Evolutionary conservation across 2,329 filamentous ascomycete genomes (phyloP).

Genomic region (Penicillium sclerotigenum): DNA sequence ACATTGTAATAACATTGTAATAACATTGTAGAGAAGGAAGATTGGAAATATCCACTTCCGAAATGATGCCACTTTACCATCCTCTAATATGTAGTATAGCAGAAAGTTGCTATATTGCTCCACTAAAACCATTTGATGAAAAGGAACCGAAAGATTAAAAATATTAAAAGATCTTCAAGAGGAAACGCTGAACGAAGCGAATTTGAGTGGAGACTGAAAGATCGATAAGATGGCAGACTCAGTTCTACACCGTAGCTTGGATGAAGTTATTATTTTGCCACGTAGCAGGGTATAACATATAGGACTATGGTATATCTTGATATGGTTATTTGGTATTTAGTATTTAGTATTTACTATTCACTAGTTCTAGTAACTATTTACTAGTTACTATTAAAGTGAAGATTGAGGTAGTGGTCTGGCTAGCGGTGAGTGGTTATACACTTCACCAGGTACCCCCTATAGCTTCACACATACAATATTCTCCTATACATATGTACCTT

Average conservation of each 20-base stretch:
- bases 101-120: background rate
- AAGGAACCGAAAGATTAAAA: background rate
- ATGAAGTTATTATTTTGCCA: background rate
- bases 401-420: background rate
- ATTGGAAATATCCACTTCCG: background rate
- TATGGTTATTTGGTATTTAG: background rate
- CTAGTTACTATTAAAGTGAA: background rate
- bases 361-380: no score
- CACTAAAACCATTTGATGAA: background rate
- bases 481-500: no score
- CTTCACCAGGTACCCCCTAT: no score
- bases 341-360: background rate
- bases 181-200: background rate
- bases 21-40: no score
- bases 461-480: background rate
- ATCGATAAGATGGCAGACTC: conserved; percentile 13
- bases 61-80: conserved; percentile 4
- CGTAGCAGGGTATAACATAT: background rate
- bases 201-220: background rate
- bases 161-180: background rate
- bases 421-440: background rate
- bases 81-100: background rate
- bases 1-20: no score
- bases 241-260: conserved; percentile 10
- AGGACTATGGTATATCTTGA: background rate